Evolutionary conservation across 1,284 basidiomycete genomes (phyloP).

Genomic region (Leccinum griseonigrum): DNA sequence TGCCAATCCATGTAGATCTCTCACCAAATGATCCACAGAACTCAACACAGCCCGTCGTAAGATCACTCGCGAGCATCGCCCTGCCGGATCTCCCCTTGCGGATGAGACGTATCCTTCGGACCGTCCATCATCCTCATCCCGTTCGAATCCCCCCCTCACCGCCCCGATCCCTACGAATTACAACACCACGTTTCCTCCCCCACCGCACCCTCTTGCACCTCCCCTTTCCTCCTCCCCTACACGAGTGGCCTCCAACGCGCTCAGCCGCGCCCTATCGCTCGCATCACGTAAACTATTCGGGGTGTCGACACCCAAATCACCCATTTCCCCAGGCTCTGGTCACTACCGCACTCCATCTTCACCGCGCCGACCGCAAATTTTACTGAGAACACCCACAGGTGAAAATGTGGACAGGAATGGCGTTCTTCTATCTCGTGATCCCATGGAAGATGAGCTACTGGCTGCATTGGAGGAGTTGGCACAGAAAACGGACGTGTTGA

Average conservation of each 20-base stretch:
- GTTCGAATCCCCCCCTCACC: conserved; percentile 26
- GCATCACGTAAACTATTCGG: conserved; percentile 93
- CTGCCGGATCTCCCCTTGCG: conserved; percentile 43
- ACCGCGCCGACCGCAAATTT: conserved; percentile 50
- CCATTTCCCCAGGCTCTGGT: conserved; percentile 38
- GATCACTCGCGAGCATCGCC: conserved; percentile 53
- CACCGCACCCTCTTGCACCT: conserved; percentile 43
- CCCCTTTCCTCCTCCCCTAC: conserved; percentile 65
- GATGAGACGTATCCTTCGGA: conserved; percentile 39
- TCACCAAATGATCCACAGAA: conserved; percentile 43
- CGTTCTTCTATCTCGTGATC: conserved; percentile 50
- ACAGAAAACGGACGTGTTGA: conserved; percentile 93
- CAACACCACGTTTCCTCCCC: conserved; percentile 64
- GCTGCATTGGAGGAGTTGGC: conserved; percentile 82
- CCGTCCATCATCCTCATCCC: conserved; percentile 20
- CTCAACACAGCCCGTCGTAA: conserved; percentile 57
- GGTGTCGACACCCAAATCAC: conserved; percentile 40
- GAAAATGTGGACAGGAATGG: conserved; percentile 31
- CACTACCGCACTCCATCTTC: conserved; percentile 44
- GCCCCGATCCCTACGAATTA: conserved; percentile 29
- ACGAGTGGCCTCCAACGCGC: conserved; percentile 64
- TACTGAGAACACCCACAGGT: conserved; percentile 38
- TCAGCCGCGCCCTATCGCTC: conserved; percentile 83
- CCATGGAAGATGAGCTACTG: conserved; percentile 79
- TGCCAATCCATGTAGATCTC: neutral